phyloP scores from a whole-genome alignment of 768 basidiomycete genomes.

The Phylloporus arenicola region DNA sequence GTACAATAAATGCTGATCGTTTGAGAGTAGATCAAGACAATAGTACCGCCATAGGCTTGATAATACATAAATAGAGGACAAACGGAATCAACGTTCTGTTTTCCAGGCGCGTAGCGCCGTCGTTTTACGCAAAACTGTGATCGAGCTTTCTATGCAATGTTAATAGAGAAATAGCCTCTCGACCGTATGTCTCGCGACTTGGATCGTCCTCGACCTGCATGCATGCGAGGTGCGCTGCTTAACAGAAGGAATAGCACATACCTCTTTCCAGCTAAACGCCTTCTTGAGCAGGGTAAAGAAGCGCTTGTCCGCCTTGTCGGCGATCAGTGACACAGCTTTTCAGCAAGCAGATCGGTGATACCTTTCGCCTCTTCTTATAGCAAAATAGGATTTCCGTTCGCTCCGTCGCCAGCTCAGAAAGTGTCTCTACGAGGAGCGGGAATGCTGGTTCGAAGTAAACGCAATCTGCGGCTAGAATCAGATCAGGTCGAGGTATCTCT shows the following conservation, averaged over 20 bases:
- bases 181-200: conserved; percentile 47
- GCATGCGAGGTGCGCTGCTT: conserved; percentile 1
- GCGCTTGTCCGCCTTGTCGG: conserved; percentile 68
- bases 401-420: conserved; percentile 54
- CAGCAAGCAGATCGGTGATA: conserved; percentile 23
- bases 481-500: conserved; percentile 45
- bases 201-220: conserved; percentile 62
- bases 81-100: background rate
- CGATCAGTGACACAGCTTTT: background rate
- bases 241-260: conserved; percentile 22
- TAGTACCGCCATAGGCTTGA: conserved; percentile 22
- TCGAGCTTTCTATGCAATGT: conserved; percentile 24
- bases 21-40: conserved; percentile 39
- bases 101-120: background rate
- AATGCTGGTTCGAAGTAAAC: conserved; percentile 96
- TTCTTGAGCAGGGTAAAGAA: conserved; percentile 81
- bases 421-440: conserved; percentile 76
- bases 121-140: background rate
- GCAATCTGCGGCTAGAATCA: conserved; percentile 89
- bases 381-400: conserved; percentile 78
- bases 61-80: conserved; percentile 5
- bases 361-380: conserved; percentile 92
- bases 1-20: conserved; percentile 4
- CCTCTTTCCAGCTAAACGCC: conserved; percentile 68
- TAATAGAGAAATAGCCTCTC: conserved; percentile 65